Base-by-base conservation (phyloP, 805 yeast genomes). In the Helenozyma rhizophorensis region DNA sequence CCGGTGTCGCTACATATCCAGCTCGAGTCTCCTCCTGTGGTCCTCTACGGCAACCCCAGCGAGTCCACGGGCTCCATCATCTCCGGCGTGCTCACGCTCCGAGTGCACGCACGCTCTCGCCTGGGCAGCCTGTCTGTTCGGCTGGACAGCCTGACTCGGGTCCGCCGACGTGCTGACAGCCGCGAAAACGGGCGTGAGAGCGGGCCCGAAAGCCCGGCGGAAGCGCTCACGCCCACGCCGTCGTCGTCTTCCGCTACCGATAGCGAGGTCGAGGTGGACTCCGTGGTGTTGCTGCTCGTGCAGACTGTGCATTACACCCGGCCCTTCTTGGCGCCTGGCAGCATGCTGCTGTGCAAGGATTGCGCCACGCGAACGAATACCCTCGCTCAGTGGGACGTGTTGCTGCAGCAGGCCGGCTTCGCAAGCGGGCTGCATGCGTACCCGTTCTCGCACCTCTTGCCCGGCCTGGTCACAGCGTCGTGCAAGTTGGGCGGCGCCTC, bases 1-100 rank as follows among this genome's bases (percentile, higher is more conserved):
- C 17, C 29, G 1, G 56, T 73, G 21, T 65, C 71, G 21, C 57
- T 85, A 9, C 53, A 78, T 1, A 70, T 89, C 21, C 68, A 70
- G 23, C 65, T 93, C 14, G 99, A 93, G 53, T 81, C 94, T 2
- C 97, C 97, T 1, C 98, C 99, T 0, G 70, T 89, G 23, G 76
- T 86, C 28, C 62, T 93, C 34, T 90, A 84, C 51, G 98, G 98
- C 0, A 59, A 72, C 1, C 83, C 89, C 3, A 56, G 60, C 7
- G 93, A 85, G 38, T 78, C 93, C 2, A 71, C 94, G 0, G 98
- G 99, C 1, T 83, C 95, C 4, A 69, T 90, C 15, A 62, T 93
- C 21, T 77, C 88, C 21, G 99, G 99, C 0, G 65, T 86, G 8
- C 60, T 93, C 29, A 71, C 72, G 23, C 60, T 93, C 11, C 57